phyloP scores from a whole-genome alignment of 257 asterid genomes.

The Nicotiana undulata region DNA sequence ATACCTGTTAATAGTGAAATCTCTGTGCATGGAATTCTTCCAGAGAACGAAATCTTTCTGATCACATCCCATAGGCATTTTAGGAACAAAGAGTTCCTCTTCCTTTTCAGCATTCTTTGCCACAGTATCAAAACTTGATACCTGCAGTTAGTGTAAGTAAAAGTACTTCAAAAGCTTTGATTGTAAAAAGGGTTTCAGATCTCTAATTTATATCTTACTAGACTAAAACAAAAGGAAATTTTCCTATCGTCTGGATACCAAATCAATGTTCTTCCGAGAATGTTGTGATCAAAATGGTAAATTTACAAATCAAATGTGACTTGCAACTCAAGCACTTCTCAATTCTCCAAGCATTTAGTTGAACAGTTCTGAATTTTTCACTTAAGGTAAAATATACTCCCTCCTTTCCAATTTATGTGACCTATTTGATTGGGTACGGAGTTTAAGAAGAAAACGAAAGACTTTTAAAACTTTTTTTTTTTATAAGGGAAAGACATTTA shows the following conservation, averaged over 20 bases:
- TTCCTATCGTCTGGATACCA: not conserved
- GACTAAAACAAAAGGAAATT: not conserved
- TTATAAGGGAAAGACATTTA: no score
- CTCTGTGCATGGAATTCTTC: conserved; percentile 72
- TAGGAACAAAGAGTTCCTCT: conserved; percentile 21
- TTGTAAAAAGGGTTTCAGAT: not conserved
- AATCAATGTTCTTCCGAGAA: not conserved
- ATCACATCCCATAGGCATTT: conserved; percentile 43
- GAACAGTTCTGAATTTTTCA: not conserved
- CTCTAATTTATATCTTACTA: not conserved
- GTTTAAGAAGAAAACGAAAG: no score
- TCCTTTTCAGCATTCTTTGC: conserved; percentile 24
- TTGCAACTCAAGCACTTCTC: not conserved
- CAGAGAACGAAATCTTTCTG: conserved; percentile 52
- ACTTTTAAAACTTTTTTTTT: no score
- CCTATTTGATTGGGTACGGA: no score
- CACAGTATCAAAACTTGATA: conserved; percentile 76
- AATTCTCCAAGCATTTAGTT: not conserved
- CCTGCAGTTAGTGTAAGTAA: conserved; percentile 29
- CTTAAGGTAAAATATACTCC: not conserved
- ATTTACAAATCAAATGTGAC: not conserved
- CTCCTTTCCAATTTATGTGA: no score
- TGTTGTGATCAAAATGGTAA: not conserved
- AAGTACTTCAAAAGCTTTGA: not conserved
- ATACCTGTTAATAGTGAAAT: conserved; percentile 90